Percentiles rank a stretch among this genome's conserved stretches.
Evolutionary conservation across 176 grass and related monocot genomes (phyloP).

Genomic region (Musa schizocarpa): DNA sequence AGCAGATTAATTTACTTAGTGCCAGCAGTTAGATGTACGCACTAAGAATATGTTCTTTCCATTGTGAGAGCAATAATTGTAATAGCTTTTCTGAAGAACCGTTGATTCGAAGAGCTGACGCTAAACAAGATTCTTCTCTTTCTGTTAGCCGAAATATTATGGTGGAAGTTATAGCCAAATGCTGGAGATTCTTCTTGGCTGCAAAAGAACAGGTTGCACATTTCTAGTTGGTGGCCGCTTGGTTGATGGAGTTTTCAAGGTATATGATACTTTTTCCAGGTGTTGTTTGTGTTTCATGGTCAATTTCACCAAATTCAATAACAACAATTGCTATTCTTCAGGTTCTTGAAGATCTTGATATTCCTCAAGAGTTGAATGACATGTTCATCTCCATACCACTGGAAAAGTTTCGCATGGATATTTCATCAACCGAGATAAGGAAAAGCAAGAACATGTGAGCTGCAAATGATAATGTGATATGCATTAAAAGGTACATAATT

Average conservation of each 20-base stretch:
- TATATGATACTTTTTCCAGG: conserved; percentile 14
- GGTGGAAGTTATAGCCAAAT: conserved; percentile 65
- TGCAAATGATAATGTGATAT: neutral
- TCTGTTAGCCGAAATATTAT: conserved; percentile 82
- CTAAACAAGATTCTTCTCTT: neutral
- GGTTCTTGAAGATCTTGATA: conserved; percentile 72
- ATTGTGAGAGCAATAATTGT: neutral
- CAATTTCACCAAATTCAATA: neutral
- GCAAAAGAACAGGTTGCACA: conserved; percentile 70
- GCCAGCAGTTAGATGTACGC: neutral
- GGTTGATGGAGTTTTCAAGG: conserved; percentile 92
- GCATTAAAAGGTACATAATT: neutral
- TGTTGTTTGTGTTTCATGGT: neutral
- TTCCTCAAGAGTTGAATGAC: conserved; percentile 58
- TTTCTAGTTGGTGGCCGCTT: conserved; percentile 83
- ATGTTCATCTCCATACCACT: conserved; percentile 80
- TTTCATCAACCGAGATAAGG: conserved; percentile 85
- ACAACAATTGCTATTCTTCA: conserved; percentile 24
- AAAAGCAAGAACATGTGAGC: conserved; percentile 15
- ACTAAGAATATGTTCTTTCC: neutral
- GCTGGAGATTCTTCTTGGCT: conserved; percentile 74
- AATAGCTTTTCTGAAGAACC: neutral
- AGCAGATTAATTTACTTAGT: neutral
- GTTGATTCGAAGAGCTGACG: neutral
- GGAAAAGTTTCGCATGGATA: conserved; percentile 64